These are phyloP conservation scores for Fusarium setosum DNA, from an alignment of 2,329 filamentous ascomycete species.

Conservation along the genomic window DNA sequence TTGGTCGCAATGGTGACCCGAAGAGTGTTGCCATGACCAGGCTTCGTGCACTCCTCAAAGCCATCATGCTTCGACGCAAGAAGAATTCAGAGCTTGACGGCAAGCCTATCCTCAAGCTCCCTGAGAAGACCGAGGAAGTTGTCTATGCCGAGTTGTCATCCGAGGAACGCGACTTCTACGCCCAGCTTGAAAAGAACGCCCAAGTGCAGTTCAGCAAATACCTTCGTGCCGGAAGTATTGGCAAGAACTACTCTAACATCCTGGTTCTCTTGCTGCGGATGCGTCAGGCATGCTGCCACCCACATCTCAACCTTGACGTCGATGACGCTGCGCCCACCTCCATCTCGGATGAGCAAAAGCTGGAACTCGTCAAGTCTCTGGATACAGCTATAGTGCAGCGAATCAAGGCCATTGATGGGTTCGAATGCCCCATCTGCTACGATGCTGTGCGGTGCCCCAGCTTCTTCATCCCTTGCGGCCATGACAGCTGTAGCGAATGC, in stretches of 20 bases:
- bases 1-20: constrained; percentile 58
- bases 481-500: constrained; percentile 82
- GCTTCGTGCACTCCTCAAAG: constrained; percentile 80
- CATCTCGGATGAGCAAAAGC: constrained; percentile 60
- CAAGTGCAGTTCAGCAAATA: constrained; percentile 82
- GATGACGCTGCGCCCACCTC: constrained; percentile 50
- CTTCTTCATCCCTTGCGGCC: constrained; percentile 86
- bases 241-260: constrained; percentile 78
- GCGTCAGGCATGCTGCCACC: constrained; percentile 72
- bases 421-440: constrained; percentile 87
- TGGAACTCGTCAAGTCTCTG: constrained; percentile 72
- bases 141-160: constrained; percentile 78
- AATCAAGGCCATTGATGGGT: constrained; percentile 68
- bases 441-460: constrained; percentile 80
- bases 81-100: constrained; percentile 85
- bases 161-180: constrained; percentile 83
- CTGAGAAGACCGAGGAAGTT: constrained; percentile 79
- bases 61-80: constrained; percentile 83
- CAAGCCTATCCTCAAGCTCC: constrained; percentile 81
- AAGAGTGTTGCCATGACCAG: constrained; percentile 74
- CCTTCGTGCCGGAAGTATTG: constrained; percentile 74
- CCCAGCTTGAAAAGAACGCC: constrained; percentile 75
- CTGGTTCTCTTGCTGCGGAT: constrained; percentile 85
- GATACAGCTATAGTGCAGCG: constrained; percentile 71
- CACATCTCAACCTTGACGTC: constrained; percentile 47